phyloP scores from a whole-genome alignment of 805 yeast species.

The Candida oleophila region DNA sequence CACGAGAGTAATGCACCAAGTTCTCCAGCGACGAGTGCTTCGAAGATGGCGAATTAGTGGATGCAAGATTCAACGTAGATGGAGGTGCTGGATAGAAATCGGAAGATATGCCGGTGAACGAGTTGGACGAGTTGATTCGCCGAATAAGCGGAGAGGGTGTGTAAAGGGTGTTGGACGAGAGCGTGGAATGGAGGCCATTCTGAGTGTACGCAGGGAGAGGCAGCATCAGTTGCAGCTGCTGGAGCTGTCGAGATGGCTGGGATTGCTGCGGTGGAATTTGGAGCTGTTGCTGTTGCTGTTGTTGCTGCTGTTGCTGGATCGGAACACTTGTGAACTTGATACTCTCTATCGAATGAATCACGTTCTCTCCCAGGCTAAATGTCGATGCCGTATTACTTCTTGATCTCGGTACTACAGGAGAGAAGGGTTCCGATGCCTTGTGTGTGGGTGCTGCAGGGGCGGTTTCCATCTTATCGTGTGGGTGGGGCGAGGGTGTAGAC shows the following conservation, averaged over 20 bases:
- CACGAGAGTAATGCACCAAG: neutral
- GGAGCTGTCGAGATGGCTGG: too few relatives aligned
- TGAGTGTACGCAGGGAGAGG: neutral
- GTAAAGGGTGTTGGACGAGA: neutral
- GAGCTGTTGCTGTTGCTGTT: neutral
- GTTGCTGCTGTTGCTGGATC: neutral
- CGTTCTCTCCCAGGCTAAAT: constrained; percentile 1
- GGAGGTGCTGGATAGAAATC: neutral
- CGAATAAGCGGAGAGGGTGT: neutral
- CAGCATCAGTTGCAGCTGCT: neutral
- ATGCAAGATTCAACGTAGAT: neutral
- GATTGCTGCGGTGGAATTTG: constrained; percentile 1
- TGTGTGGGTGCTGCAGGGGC: neutral
- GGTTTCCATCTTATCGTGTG: neutral
- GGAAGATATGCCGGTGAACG: neutral
- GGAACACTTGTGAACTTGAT: constrained; percentile 2
- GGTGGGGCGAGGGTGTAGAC: neutral
- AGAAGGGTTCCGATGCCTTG: neutral
- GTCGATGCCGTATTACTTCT: constrained; percentile 5
- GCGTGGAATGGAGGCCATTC: too few relatives aligned
- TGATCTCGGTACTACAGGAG: constrained; percentile 1
- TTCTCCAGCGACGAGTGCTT: neutral
- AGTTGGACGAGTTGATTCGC: neutral
- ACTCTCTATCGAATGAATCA: constrained; percentile 3
- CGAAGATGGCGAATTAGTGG: neutral